Base-by-base conservation (phyloP, 2,329 filamentous ascomycete genomes). In the Knufia fluminis region DNA sequence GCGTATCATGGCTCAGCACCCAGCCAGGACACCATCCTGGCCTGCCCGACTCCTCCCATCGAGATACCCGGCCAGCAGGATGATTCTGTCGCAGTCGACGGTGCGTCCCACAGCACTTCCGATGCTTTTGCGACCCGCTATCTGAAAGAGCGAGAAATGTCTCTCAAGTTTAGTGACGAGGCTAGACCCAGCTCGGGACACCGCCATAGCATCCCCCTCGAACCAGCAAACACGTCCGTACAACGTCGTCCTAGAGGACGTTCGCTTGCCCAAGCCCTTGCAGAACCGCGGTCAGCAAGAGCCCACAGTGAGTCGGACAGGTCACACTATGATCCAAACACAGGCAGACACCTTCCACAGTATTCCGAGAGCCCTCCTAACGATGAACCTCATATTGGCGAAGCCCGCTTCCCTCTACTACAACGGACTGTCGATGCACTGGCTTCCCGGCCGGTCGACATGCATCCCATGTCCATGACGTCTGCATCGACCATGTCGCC, bases 1-100 rank as follows among this genome's bases (percentile, higher is more conserved):
- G 14, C 45, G 3, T 48, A 49, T 24, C 46, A 42, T 43, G 43
- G 41, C 17, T 54, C 55, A 14, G 50, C 50, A 9, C 38, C 50
- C 17, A 57, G 57, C 40, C 48, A 59, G 48, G 54, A 56, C n/a
- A 57, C 55, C 23, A 53, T 57, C 33, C 52, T 55, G 20, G 46
- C 54, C 9, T 68, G 66, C 53, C 63, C 61, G 40, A 71, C 69
- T 33, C 67, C 68, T 52, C 69, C 69, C 26, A 70, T 72, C 46
- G 64, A 66, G 44, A 70, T 72, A n/a, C 70, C 70, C 40, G 65
- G 43, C 17, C 19, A 39, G 14, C 23, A 24, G 12, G 14, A 48
- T 33, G 33, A 46, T 26, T 38, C 23, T 8, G 33, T 12, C 33
- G 54, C 57, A 16, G 40, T 47, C 17, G 58, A 65, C 33, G 58